Percentiles rank a stretch among this genome's conserved stretches.
Conservation (phyloP, 2,329 filamentous ascomycete genomes). For the Gliomastix tumulicola region DNA sequence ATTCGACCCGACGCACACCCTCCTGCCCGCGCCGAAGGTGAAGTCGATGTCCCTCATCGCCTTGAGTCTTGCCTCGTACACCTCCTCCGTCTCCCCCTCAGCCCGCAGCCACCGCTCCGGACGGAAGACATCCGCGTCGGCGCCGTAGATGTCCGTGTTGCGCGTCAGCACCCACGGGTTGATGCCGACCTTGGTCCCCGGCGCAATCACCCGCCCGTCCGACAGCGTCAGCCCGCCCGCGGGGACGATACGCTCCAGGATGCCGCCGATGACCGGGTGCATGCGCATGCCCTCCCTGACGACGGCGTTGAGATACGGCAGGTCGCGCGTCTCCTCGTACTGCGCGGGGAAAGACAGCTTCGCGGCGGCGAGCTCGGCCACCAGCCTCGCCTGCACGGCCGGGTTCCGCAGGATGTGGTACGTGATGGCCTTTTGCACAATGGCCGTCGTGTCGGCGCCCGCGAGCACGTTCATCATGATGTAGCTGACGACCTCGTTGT, state of each 20-base stretch:
- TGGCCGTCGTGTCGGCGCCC: constrained; percentile 27
- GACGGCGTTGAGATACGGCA: constrained; percentile 40
- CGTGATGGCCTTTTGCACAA: constrained; percentile 21
- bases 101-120: constrained; percentile 40
- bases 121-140: constrained; percentile 32
- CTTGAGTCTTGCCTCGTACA: constrained; percentile 21
- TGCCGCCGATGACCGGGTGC: constrained; percentile 38
- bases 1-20: constrained; percentile 29
- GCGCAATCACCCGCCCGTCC: constrained; percentile 24
- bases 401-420: constrained; percentile 27
- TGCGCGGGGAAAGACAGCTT: constrained; percentile 11
- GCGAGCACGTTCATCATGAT: constrained; percentile 15
- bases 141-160: constrained; percentile 33
- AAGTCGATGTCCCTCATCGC: constrained; percentile 28
- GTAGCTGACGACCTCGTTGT: constrained; percentile 9
- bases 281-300: constrained; percentile 42
- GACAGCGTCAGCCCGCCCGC: constrained; percentile 22
- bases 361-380: constrained; percentile 28
- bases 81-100: constrained; percentile 19
- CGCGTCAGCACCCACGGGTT: constrained; percentile 29
- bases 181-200: constrained; percentile 30
- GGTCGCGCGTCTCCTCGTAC: constrained; percentile 14
- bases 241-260: constrained; percentile 44
- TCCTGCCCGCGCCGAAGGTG: constrained; percentile 29
- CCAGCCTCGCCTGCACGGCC: constrained; percentile 14